Evolutionary conservation across 352 stramenopile genomes (phyloP), one percentile per base, ranked within the genome.

Genomic region (Pythium chondricola): DNA sequence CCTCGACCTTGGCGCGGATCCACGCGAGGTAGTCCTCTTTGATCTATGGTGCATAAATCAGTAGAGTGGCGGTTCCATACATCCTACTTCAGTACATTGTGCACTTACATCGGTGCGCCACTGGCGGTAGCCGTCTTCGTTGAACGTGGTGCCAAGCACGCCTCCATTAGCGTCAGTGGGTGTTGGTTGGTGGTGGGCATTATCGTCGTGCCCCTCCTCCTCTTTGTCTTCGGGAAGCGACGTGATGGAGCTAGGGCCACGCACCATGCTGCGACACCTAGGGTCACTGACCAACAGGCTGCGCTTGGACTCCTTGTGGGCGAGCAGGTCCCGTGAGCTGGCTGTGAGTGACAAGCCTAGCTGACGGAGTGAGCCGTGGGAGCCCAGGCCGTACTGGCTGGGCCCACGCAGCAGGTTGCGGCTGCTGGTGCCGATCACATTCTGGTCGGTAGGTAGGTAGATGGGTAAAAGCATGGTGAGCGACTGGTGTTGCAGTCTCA

Each of bases 11-110:
- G 40, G 71, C 70, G 31, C 70, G 74, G 33, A 87, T 48, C 77
- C 77, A 87, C 42, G 65, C 71, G 32, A 89, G 38, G 44, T 89
- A 89, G 58, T 89, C 73, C 14, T 79, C 71, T 58, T 89, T 84
- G 30, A 85, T 67, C 54, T 84, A 43, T 2, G 2, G n/a, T 20
- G 24, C 9, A 5, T 29, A 37, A 3, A 10, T 13, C 39, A 22
- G 11, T 8, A 40, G 6, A 44, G 2, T 20, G 26, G 1, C 21
- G 2, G 2, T 29, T 10, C 36, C 14, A 46, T 14, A 4, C 20
- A 21, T 36, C 3, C 22, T 16, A 18, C 2, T 39, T 48, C 21
- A 18, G 4, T 13, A 18, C 33, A 18, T 21, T 21, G 16, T 8
- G 6, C 11, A 6, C 4, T 1, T 18, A 45, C 0, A 43, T 75